Percentiles rank a stretch among this genome's conserved stretches.
Conservation (phyloP, 129 eudicot genomes). For the Flaveria brownii region DNA sequence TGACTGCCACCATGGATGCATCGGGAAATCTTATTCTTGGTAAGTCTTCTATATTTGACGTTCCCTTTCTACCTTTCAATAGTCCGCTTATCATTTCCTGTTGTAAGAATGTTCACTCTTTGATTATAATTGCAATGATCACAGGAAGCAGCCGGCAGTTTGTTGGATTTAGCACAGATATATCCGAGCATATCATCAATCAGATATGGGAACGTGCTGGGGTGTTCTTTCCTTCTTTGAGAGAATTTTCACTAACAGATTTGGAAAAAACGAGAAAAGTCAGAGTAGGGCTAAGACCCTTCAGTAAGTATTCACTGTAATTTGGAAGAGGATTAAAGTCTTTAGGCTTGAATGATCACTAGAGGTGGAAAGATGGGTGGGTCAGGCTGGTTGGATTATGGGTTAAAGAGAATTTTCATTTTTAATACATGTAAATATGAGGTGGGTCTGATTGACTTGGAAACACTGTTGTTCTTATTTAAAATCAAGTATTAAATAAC, state of each 20-base stretch:
- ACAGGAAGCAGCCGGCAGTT: slow-evolving; percentile 96
- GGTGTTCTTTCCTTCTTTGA: slow-evolving; percentile 75
- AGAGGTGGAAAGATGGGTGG: background rate
- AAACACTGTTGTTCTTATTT: too few relatives aligned
- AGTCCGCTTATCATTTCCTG: background rate
- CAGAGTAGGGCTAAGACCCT: slow-evolving; percentile 95
- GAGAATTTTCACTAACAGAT: slow-evolving; percentile 48
- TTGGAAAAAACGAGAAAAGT: slow-evolving; percentile 52
- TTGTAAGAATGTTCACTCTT: slow-evolving; percentile 3
- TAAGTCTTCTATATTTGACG: slow-evolving; percentile 30
- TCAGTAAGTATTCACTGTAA: slow-evolving; percentile 60
- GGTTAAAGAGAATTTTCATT: background rate
- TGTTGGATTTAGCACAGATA: slow-evolving; percentile 79
- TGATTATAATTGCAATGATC: slow-evolving; percentile 4
- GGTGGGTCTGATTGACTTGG: background rate
- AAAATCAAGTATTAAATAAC: background rate
- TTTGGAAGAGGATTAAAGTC: slow-evolving; percentile 6
- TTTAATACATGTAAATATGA: background rate
- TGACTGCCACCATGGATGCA: slow-evolving; percentile 91
- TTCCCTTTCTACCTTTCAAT: slow-evolving; percentile 2
- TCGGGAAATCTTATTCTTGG: slow-evolving; percentile 88
- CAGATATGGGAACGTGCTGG: slow-evolving; percentile 82
- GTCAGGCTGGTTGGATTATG: background rate
- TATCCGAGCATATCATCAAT: slow-evolving; percentile 57
- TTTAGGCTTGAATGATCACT: background rate